Evolutionary conservation across 2,329 filamentous ascomycete species (phyloP).

Genomic region (Colletotrichum tabaci): DNA sequence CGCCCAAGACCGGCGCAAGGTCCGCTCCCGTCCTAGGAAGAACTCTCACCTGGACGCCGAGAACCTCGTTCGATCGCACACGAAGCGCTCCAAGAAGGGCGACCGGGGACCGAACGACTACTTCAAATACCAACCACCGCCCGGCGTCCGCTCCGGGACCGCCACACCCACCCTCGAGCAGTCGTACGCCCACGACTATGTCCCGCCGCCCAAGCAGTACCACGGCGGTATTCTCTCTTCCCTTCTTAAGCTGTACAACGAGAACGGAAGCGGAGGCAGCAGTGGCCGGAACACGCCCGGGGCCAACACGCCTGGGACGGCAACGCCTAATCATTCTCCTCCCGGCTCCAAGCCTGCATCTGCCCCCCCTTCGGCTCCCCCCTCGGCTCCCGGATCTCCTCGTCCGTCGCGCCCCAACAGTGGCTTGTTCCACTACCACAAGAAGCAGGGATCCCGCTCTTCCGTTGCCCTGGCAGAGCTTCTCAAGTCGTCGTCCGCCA

Average conservation of each 20-base stretch:
- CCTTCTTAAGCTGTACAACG: slow-evolving; percentile 78
- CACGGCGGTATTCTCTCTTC: slow-evolving; percentile 81
- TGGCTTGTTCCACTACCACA: slow-evolving; percentile 58
- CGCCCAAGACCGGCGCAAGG: slow-evolving; percentile 9
- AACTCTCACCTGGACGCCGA: slow-evolving; percentile 48
- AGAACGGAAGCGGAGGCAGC: slow-evolving; percentile 54
- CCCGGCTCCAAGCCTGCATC: slow-evolving; percentile 58
- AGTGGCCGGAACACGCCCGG: slow-evolving; percentile 60
- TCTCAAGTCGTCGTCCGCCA: slow-evolving; percentile 68
- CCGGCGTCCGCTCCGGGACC: slow-evolving; percentile 52
- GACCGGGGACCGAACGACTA: slow-evolving; percentile 44
- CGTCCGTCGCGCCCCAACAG: slow-evolving; percentile 53
- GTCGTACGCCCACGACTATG: slow-evolving; percentile 69
- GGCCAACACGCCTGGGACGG: slow-evolving; percentile 55
- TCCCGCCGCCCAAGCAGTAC: slow-evolving; percentile 77
- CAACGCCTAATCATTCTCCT: slow-evolving; percentile 60
- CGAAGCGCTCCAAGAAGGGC: slow-evolving; percentile 47
- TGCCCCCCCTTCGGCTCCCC: slow-evolving; percentile 41
- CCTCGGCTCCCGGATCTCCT: slow-evolving; percentile 45
- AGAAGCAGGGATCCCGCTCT: slow-evolving; percentile 59
- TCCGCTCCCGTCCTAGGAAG: slow-evolving; percentile 36
- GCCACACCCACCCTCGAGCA: slow-evolving; percentile 60
- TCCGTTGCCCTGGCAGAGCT: slow-evolving; percentile 65
- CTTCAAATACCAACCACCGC: slow-evolving; percentile 48
- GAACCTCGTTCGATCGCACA: slow-evolving; percentile 54